phyloP scores from a whole-genome alignment of 2,329 filamentous ascomycete genomes.

The Metarhizium sp. region DNA sequence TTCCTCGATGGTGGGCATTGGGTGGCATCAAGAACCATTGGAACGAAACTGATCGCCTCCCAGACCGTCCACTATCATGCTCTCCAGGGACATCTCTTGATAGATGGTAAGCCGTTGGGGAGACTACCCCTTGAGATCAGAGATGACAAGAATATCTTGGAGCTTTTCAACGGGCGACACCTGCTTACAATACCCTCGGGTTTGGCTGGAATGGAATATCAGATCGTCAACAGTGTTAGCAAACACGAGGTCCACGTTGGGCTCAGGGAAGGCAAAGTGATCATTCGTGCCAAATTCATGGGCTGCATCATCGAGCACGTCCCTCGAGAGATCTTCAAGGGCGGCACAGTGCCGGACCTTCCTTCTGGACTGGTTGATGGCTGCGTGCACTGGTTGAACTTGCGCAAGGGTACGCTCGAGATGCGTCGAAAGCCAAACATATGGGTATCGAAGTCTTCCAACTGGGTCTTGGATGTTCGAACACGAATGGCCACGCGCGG shows the following conservation, averaged over 20 bases:
- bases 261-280: slow-evolving; percentile 24
- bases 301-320: slow-evolving; percentile 22
- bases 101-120: slow-evolving; percentile 24
- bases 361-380: slow-evolving; percentile 38
- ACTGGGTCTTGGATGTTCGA: slow-evolving; percentile 26
- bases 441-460: slow-evolving; percentile 15
- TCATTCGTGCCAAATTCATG: slow-evolving; percentile 31
- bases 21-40: background rate
- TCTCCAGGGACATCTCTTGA: slow-evolving; percentile 21
- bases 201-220: slow-evolving; percentile 44
- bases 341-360: slow-evolving; percentile 30
- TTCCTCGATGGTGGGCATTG: background rate
- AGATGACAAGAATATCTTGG: slow-evolving; percentile 28
- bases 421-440: slow-evolving; percentile 33
- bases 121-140: slow-evolving; percentile 44
- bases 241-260: slow-evolving; percentile 42
- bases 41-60: background rate
- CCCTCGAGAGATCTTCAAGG: slow-evolving; percentile 20
- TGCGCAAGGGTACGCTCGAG: slow-evolving; percentile 32
- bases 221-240: slow-evolving; percentile 13
- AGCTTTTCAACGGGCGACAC: slow-evolving; percentile 44
- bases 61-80: slow-evolving; percentile 24
- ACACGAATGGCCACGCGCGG: slow-evolving; percentile 9
- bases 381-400: slow-evolving; percentile 52
- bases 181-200: slow-evolving; percentile 43